Evolutionary conservation across 352 stramenopile species (phyloP), one percentile per base, ranked within the genome.

Genomic region (Phytophthora tentaculata): DNA sequence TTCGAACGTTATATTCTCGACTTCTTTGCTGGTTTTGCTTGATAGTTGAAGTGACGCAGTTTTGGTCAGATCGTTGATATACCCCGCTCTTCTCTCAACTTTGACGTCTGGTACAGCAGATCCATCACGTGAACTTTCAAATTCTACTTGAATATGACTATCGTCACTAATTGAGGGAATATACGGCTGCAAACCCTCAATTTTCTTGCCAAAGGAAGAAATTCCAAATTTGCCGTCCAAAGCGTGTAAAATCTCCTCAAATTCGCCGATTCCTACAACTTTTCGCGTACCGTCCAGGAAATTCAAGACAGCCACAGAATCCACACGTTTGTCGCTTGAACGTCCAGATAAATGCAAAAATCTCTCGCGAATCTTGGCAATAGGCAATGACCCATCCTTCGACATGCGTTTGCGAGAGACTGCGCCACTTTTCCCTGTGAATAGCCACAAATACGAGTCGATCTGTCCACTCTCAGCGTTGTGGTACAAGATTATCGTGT

Each of bases 401-500:
- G 51, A 48, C 28, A 59, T 56, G 39, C 84, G 83, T 70, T 84
- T 89, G 32, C 77, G 73, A 26, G 70, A 60, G 44, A 88, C 62
- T 8, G 67, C 37, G 6, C 79, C 79, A 32, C 74, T 84, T 68
- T 84, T 89, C 1, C 77, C 64, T 9, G 76, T 86, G 57, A 84
- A 83, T 12, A 89, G n/a, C 80, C 80, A 89, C 26, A 71, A 55
- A 24, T 56, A 74, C 20, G 64, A 61, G n/a, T 53, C 24, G 2
- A 66, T 54, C 47, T 41, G 32, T 3, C 47, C 56, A 1, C 19
- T 65, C 5, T 63, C 54, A 17, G 23, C 16, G 20, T 69, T 65
- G 23, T 50, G 58, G 24, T 63, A 60, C 28, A 59, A 79, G 0
- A 86, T 58, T 20, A 89, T 57, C 12, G 77, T 83, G 53, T 89